These are phyloP conservation scores for Neonectria magnoliae DNA, from an alignment of 2,329 filamentous ascomycete species.

Conservation along the genomic window DNA sequence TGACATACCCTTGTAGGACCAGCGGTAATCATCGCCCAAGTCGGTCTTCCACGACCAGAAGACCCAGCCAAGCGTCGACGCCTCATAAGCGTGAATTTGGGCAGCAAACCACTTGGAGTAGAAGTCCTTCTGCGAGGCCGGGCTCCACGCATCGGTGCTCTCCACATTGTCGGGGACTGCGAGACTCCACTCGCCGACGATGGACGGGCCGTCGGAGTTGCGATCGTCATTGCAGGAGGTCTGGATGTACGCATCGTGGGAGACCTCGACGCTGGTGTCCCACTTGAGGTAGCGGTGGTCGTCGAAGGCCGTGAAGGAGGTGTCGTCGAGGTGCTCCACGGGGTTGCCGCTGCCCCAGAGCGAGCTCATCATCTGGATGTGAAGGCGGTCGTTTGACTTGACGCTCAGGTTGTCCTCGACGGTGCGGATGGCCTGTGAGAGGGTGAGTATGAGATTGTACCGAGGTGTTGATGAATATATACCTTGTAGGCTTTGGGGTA, in stretches of 20 bases:
- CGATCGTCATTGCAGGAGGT: slow-evolving; percentile 61
- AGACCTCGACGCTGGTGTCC: slow-evolving; percentile 45
- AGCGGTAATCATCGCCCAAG: slow-evolving; percentile 39
- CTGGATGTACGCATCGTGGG: slow-evolving; percentile 55
- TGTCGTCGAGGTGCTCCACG: slow-evolving; percentile 53
- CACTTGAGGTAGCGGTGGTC: slow-evolving; percentile 70
- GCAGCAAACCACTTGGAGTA: slow-evolving; percentile 41
- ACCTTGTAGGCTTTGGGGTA: slow-evolving; percentile 37
- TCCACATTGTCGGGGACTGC: slow-evolving; percentile 60
- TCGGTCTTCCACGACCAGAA: slow-evolving; percentile 41
- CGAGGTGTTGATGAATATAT: not conserved
- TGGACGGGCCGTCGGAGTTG: slow-evolving; percentile 51
- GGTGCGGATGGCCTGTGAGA: slow-evolving; percentile 53
- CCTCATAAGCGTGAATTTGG: slow-evolving; percentile 38
- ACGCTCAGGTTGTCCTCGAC: slow-evolving; percentile 57
- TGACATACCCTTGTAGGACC: slow-evolving; percentile 39
- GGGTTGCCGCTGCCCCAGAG: slow-evolving; percentile 68
- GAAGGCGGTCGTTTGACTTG: slow-evolving; percentile 54
- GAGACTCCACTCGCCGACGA: slow-evolving; percentile 69
- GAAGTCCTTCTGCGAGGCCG: slow-evolving; percentile 35
- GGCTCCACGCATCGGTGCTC: slow-evolving; percentile 47
- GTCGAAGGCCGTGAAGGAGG: slow-evolving; percentile 61
- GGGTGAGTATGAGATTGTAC: not conserved
- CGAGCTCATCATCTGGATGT: slow-evolving; percentile 61
- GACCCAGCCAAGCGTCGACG: slow-evolving; percentile 36